Base-by-base conservation (phyloP, 1,284 basidiomycete genomes). In the Naganishia albida region DNA sequence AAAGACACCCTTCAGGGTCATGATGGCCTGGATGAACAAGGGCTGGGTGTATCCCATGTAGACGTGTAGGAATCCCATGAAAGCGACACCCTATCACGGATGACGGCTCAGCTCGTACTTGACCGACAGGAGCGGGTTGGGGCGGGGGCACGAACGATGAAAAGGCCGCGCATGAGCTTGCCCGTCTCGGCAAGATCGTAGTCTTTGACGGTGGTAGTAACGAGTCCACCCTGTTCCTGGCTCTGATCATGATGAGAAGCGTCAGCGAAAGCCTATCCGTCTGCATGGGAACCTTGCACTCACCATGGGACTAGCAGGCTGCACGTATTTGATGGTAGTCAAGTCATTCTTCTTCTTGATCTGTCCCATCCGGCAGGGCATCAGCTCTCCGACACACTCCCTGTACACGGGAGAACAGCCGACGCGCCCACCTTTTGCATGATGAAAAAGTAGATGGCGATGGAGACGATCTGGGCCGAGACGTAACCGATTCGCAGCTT, bases 261-360 rank as follows among this genome's bases (percentile, higher is more conserved):
- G 46, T 68, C 50, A 54, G 46, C 28, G 15, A 55, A 16, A 55
- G 40, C 25, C 43, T 51, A 38, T 48, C 44, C 43, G 10, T 23
- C 63, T n/a, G 38, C 28, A 26, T 82, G 85, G 60, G 49, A 87
- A 87, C 88, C 78, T 25, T n/a, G 26, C n/a, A 72, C 72, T 52
- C 20, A 77, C 77, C 75, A 78, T 78, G n/a, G 80, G 77, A 43
- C 76, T 70, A 38, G 77, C 78, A 20, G 83, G 82, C 70, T 83
- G 81, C 59, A 82, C 81, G 73, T 95, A 98, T 85, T 97, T 98
- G 73, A 98, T 83, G 42, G 96, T 91, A 2, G 92, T 93, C 77
- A 90, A 85, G 80, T 98, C 95, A 76, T 98, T 98, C 85, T 93
- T 94, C 73, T 85, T 82, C 84, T 92, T 93, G 80, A 97, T 87